Evolutionary conservation across 495 filamentous ascomycete species (phyloP), one percentile per base, ranked within the genome.

Genomic region (Lepraria neglecta): DNA sequence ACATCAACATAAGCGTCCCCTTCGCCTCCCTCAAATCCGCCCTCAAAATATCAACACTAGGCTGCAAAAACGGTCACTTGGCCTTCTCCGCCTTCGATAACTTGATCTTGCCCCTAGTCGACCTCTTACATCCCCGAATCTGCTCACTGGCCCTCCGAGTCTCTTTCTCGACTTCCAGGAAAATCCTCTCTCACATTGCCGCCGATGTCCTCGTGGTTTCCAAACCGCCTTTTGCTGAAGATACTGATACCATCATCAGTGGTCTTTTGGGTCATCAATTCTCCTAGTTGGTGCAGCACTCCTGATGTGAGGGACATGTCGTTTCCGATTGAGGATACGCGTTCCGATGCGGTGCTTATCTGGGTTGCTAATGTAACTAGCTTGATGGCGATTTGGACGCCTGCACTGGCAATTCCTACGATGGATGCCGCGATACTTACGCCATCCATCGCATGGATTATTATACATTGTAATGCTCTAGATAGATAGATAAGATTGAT

Each of bases 301-400:
- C 53, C 47, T n/a, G 58, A 67, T 1, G 61, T 59, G 6, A 64
- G 52, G 6, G 61, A 64, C 1, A 67, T 42, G 55, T 61, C 65
- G 46, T 61, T 64, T 19, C 57, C 62, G 10, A 67, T 64, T 0
- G 65, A 48, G 4, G 54, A 60, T 14, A 67, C 33, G 9, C 61
- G 53, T 21, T 67, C 65, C 4, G 57, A 44, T 5, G 61, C 61
- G 5, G 61, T 67, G 38, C 50, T 67, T 11, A 64, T 52, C 40
- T 65, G 65, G 15, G 47, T 48, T 47, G 63, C 62, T n/a, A 69
- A 55, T n/a, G 65, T 62, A 15, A 65, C 38, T 21, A 67, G 55
- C 33, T 65, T 65, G 27, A 67, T 63, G n/a, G 62, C 65, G 19
- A 64, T 43, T 60, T 65, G 65, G 11, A 65, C 38, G 31, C 67